phyloP scores from a whole-genome alignment of 2,329 filamentous ascomycete species.

The Neodidymelliopsis sp. region DNA sequence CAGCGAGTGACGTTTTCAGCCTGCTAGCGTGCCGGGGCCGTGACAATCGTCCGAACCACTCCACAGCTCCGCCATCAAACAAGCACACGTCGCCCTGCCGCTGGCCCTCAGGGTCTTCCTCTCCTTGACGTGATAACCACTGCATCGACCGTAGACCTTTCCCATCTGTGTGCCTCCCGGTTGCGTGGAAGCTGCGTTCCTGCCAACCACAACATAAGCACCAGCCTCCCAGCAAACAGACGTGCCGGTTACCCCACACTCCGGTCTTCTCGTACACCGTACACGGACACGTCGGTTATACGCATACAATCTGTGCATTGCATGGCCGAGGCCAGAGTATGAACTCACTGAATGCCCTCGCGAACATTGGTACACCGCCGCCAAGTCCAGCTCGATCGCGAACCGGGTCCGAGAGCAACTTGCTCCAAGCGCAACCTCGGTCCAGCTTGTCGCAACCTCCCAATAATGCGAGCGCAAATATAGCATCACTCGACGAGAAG shows the following conservation, averaged over 20 bases:
- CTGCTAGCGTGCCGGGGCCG: no score
- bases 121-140: slow-evolving; percentile 7
- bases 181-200: slow-evolving; percentile 9
- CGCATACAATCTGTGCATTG: slow-evolving; percentile 22
- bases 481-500: slow-evolving; percentile 34
- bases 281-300: background rate
- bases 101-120: slow-evolving; percentile 19
- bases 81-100: slow-evolving; percentile 16
- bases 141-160: slow-evolving; percentile 4
- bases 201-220: slow-evolving; percentile 19
- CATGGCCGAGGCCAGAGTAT: slow-evolving; percentile 70
- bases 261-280: background rate
- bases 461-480: slow-evolving; percentile 45
- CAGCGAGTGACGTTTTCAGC: no score
- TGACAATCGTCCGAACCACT: slow-evolving; percentile 8
- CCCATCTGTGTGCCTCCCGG: slow-evolving; percentile 5
- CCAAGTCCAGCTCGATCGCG: slow-evolving; percentile 60
- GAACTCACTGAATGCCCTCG: slow-evolving; percentile 97
- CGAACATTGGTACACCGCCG: slow-evolving; percentile 69
- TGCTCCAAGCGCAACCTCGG: slow-evolving; percentile 40
- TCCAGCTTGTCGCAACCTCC: slow-evolving; percentile 28
- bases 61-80: slow-evolving; percentile 18
- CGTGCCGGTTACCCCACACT: slow-evolving; percentile 14
- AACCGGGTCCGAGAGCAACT: slow-evolving; percentile 61
- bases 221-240: slow-evolving; percentile 18